Evolutionary conservation across 345 rosid genomes (phyloP).

Genomic region (Linum usitatissimum): DNA sequence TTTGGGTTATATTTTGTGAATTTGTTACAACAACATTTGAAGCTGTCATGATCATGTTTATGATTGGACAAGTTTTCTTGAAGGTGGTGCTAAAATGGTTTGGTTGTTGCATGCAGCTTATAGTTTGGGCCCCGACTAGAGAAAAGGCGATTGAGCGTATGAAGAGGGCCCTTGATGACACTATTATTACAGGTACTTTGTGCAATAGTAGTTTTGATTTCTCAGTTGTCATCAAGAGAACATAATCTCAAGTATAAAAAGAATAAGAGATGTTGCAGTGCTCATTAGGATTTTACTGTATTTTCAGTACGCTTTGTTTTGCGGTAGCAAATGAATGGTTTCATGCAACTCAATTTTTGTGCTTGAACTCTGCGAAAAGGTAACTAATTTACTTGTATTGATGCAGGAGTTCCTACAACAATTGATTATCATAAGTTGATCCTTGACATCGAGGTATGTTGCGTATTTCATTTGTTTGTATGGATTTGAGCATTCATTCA

Average conservation of each 20-base stretch:
- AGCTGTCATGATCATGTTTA: neutral
- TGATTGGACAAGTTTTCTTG: constrained; percentile 5
- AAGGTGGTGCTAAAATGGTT: constrained; percentile 10
- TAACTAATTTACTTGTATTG: constrained; percentile 4
- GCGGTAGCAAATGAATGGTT: neutral
- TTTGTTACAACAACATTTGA: neutral
- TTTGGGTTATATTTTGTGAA: neutral
- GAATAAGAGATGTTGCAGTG: neutral
- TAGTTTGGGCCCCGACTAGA: constrained; percentile 98
- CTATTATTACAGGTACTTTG: constrained; percentile 64
- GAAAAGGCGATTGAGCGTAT: constrained; percentile 95
- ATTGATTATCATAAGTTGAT: constrained; percentile 92
- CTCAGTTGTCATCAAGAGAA: neutral
- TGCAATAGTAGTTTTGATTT: neutral
- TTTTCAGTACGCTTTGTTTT: neutral
- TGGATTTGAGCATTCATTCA: neutral
- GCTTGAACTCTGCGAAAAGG: neutral
- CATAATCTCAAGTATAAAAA: neutral
- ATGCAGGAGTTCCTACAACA: constrained; percentile 89
- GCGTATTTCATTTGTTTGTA: constrained; percentile 3
- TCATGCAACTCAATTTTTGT: neutral
- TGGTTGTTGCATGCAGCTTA: constrained; percentile 54
- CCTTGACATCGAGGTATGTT: constrained; percentile 76
- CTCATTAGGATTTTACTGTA: neutral
- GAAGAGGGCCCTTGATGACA: constrained; percentile 97